phyloP scores from a whole-genome alignment of 2,329 filamentous ascomycete species.

The Metarhizium brunneum region DNA sequence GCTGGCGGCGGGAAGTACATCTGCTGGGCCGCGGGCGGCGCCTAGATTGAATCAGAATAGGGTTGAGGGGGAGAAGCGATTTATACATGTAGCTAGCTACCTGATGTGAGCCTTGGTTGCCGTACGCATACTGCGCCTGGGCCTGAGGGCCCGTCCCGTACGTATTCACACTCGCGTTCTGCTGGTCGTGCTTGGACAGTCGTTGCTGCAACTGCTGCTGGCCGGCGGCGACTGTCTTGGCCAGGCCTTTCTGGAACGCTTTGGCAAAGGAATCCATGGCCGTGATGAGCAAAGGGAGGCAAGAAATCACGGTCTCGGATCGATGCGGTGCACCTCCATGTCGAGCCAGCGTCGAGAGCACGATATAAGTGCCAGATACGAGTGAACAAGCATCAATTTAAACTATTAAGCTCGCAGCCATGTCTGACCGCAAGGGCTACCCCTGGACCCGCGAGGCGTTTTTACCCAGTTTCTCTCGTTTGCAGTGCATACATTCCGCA shows the following conservation, averaged over 20 bases:
- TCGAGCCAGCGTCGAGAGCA: background rate
- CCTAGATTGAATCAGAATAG: background rate
- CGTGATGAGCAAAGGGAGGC: no score
- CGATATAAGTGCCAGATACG: background rate
- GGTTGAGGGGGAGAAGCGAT: no score
- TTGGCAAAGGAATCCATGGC: slow-evolving; percentile 9
- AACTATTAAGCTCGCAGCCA: background rate
- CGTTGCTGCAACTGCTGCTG: slow-evolving; percentile 11
- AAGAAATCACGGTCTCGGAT: background rate
- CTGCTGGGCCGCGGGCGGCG: background rate
- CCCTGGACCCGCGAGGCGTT: background rate
- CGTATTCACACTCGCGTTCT: background rate
- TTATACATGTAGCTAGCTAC: background rate
- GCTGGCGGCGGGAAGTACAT: background rate
- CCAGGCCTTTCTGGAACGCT: slow-evolving; percentile 9
- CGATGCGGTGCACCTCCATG: background rate
- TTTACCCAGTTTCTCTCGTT: background rate
- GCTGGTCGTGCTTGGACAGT: slow-evolving; percentile 7
- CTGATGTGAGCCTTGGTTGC: background rate
- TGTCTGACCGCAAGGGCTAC: background rate
- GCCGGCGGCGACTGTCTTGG: slow-evolving; percentile 9
- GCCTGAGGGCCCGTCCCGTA: background rate
- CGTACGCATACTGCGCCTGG: background rate
- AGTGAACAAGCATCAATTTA: background rate
- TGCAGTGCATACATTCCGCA: background rate